Conservation (phyloP, 108 stramenopile genomes). For the Discostella stelligeroides region DNA sequence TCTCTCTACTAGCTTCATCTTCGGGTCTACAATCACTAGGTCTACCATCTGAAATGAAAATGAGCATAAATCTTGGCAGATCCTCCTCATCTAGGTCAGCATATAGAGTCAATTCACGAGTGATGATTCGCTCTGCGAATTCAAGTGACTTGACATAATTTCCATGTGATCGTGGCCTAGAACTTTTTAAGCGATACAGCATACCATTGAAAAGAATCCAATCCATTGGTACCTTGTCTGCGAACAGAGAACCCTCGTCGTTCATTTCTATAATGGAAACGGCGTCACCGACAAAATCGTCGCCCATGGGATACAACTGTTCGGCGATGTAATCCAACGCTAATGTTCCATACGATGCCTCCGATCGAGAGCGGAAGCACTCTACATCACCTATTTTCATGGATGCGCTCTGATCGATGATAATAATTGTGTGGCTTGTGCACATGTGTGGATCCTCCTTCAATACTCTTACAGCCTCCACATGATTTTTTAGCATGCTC, state of each 20-base stretch:
- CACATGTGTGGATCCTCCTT: constrained; percentile 41
- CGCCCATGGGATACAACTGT: constrained; percentile 43
- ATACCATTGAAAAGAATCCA: constrained; percentile 72
- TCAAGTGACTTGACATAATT: constrained; percentile 37
- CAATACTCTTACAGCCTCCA: constrained; percentile 38
- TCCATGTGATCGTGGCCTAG: constrained; percentile 43
- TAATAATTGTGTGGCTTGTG: constrained; percentile 58
- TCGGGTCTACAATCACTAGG: constrained; percentile 29
- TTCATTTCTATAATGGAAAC: constrained; percentile 65
- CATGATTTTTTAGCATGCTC: constrained; percentile 30
- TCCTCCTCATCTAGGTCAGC: constrained; percentile 21
- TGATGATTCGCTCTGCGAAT: constrained; percentile 25
- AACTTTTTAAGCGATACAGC: constrained; percentile 20
- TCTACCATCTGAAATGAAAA: constrained; percentile 43
- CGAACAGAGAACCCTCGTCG: constrained; percentile 32
- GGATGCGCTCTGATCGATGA: constrained; percentile 69
- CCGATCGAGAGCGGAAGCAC: constrained; percentile 49
- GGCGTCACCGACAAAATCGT: constrained; percentile 53
- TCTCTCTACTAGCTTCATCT: not conserved
- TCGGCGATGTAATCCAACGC: constrained; percentile 72
- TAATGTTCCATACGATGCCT: constrained; percentile 54
- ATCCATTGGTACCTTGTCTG: constrained; percentile 51
- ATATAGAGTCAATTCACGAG: constrained; percentile 13
- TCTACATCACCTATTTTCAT: constrained; percentile 59
- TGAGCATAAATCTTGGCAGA: constrained; percentile 30